A percentile compares a stretch with the other conserved stretches of the same genome.
phyloP scores from a whole-genome alignment of 2,329 filamentous ascomycete species.

The Xylogone sp. region DNA sequence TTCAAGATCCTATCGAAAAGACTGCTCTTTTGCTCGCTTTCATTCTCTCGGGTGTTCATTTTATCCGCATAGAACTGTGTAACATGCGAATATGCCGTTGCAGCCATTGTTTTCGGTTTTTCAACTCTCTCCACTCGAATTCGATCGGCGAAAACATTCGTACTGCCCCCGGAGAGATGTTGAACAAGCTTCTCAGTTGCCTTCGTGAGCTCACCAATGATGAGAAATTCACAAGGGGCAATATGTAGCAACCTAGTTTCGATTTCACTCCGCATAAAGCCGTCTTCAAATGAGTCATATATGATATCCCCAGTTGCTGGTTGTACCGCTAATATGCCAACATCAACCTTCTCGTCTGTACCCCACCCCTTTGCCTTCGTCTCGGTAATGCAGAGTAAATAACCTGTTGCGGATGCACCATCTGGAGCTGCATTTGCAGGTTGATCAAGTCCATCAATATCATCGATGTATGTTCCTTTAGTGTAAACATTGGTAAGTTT shows the following conservation, averaged over 20 bases:
- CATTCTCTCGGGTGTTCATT: slow-evolving; percentile 57
- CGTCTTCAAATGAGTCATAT: slow-evolving; percentile 93
- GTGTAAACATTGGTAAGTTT: slow-evolving; percentile 97
- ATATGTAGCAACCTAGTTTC: slow-evolving; percentile 95
- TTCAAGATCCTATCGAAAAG: slow-evolving; percentile 83
- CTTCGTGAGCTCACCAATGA: slow-evolving; percentile 85
- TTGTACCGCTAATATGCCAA: slow-evolving; percentile 91
- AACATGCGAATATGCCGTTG: slow-evolving; percentile 83
- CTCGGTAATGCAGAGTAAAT: slow-evolving; percentile 90
- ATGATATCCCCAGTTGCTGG: slow-evolving; percentile 94
- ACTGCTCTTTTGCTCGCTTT: slow-evolving; percentile 53
- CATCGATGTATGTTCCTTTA: slow-evolving; percentile 96
- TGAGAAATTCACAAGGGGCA: slow-evolving; percentile 89
- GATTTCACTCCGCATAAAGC: slow-evolving; percentile 95
- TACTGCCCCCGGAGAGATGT: slow-evolving; percentile 84
- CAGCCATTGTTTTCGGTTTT: slow-evolving; percentile 75
- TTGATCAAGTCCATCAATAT: slow-evolving; percentile 74
- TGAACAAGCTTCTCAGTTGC: slow-evolving; percentile 89
- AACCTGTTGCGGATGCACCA: slow-evolving; percentile 68
- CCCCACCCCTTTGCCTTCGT: slow-evolving; percentile 73
- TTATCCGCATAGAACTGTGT: slow-evolving; percentile 90
- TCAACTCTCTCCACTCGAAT: slow-evolving; percentile 78
- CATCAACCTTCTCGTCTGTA: slow-evolving; percentile 88
- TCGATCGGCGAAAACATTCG: slow-evolving; percentile 88
- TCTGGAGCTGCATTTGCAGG: slow-evolving; percentile 49